Evolutionary conservation across 345 rosid genomes (phyloP).

Genomic region (Lumnitzera littorea): DNA sequence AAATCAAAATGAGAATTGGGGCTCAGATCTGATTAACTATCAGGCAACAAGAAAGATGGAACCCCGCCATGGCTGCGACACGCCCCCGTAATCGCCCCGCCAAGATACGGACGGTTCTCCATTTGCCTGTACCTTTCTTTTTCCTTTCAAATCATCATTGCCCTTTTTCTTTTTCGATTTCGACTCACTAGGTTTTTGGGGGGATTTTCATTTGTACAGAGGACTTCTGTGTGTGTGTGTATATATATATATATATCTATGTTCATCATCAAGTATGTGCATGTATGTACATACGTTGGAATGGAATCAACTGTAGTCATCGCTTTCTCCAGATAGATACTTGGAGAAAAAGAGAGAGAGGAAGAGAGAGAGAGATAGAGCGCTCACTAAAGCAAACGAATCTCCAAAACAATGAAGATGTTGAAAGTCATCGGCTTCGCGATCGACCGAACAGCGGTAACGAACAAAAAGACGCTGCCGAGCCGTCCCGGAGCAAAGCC

Average conservation of each 20-base stretch:
- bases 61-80: constrained; percentile 15
- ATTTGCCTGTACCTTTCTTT: not conserved
- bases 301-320: too few relatives aligned
- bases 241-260: too few relatives aligned
- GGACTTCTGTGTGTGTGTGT: too few relatives aligned
- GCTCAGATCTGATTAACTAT: not conserved
- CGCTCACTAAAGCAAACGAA: not conserved
- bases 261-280: too few relatives aligned
- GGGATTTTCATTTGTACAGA: too few relatives aligned
- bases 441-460: constrained; percentile 1
- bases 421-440: constrained; percentile 1
- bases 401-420: not conserved
- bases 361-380: not conserved
- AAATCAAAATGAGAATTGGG: too few relatives aligned
- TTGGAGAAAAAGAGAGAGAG: not conserved
- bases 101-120: constrained; percentile 17
- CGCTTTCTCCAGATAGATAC: not conserved
- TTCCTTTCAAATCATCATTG: constrained; percentile 9
- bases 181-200: not conserved
- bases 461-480: constrained; percentile 1
- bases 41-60: not conserved
- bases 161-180: not conserved
- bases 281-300: too few relatives aligned
- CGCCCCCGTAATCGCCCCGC: constrained; percentile 8
- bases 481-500: constrained; percentile 9